A percentile compares a stretch with the other conserved stretches of the same genome.
Evolutionary conservation across 148 eudicot genomes (phyloP).

Genomic region (Oxyria digyna): DNA sequence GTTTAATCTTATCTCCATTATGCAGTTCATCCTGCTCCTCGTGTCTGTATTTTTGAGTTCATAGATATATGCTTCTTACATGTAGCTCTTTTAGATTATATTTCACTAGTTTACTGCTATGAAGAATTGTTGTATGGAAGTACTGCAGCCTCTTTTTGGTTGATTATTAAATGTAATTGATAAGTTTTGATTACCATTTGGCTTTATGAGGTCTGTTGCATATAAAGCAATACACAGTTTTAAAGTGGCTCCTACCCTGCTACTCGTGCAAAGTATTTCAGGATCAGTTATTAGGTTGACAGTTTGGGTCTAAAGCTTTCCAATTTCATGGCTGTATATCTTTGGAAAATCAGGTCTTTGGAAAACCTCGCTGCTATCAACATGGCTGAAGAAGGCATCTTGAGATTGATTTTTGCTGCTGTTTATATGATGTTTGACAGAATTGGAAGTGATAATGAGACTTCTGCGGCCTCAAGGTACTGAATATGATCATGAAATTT

Average conservation of each 20-base stretch:
- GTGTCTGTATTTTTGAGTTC: not conserved
- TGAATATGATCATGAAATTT: not conserved
- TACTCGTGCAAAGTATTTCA: too few species aligned
- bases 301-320: not conserved
- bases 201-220: too few species aligned
- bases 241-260: too few species aligned
- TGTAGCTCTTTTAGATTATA: not conserved
- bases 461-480: slow-evolving; percentile 79
- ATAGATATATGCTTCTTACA: not conserved
- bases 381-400: slow-evolving; percentile 86
- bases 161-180: too few species aligned
- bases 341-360: slow-evolving; percentile 46
- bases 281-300: not conserved
- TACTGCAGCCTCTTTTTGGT: too few species aligned
- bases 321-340: slow-evolving; percentile 12
- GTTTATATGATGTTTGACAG: slow-evolving; percentile 49
- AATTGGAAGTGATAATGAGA: slow-evolving; percentile 56
- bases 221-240: too few species aligned
- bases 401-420: slow-evolving; percentile 69
- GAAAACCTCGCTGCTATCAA: slow-evolving; percentile 62
- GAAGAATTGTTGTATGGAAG: too few species aligned
- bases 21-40: not conserved
- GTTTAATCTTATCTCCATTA: slow-evolving; percentile 13
- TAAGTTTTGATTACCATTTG: too few species aligned
- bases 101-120: not conserved